Evolutionary conservation across 2,329 filamentous ascomycete species (phyloP), one percentile per base, ranked within the genome.

Genomic region (Sodiomyces alkalinus): DNA sequence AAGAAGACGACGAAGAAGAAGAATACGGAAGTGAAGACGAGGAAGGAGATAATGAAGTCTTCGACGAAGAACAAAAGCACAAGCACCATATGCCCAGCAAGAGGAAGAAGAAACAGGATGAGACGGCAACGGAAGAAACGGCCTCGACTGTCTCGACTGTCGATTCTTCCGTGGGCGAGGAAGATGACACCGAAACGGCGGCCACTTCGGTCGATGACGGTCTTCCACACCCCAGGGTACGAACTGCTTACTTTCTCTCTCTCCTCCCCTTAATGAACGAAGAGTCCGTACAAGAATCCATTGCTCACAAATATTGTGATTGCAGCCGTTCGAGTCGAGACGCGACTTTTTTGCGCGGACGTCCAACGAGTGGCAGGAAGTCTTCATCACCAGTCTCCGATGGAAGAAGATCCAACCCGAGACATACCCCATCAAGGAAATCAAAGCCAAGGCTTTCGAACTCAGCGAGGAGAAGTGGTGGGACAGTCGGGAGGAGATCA

Each of bases 391-490:
- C 2, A 76, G 68, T 39, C 56, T 90, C 33, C 69, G 74, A 35
- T 74, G 71, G 58, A 75, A 74, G 50, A 69, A 69, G 19, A 59
- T 72, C 24, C 68, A 74, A 38, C 67, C 69, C 3, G 78, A 80
- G 49, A 65, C 72, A 22, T 65, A 82, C 38, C 64, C 72, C 1
- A 61, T 92, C 45, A 98, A 98, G 61, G 90, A 96, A 58, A 74
- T 96, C 44, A 85, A 92, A 51, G 79, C 86, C 44, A 75, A 74
- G 48, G 90, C 85, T 1, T 98, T 94, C 49, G 78, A 83, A 46
- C 66, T 83, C 38, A 86, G 86, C 22, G 90, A 98, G 53, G 80
- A 86, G 56, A 93, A 92, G 52, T 98, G 90, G 90, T 98, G 90
- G 90, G 90, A 94, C 61, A 85, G 79, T 48, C 70, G 90, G 42